These are phyloP conservation scores for Rugosomyces carneus DNA, from an alignment of 1,284 basidiomycete genomes.

Conservation along the genomic window DNA sequence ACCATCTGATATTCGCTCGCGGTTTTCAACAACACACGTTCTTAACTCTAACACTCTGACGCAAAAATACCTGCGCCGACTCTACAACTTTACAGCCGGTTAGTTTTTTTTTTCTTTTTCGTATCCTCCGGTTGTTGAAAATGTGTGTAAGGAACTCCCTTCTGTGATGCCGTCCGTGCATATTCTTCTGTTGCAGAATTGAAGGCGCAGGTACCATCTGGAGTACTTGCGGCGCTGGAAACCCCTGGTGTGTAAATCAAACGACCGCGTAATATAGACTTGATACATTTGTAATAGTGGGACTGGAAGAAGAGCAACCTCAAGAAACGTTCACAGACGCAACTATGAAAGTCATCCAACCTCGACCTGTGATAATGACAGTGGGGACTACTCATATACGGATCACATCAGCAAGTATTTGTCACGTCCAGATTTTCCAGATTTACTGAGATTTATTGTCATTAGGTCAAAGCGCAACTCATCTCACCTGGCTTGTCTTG, in stretches of 20 bases:
- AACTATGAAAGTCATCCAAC: conserved; percentile 55
- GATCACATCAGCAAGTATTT: conserved; percentile 5
- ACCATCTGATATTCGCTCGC: conserved; percentile 58
- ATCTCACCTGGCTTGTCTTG: conserved; percentile 60
- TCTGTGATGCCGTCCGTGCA: conserved; percentile 49
- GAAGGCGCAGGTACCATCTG: conserved; percentile 44
- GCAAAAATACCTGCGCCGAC: conserved; percentile 66
- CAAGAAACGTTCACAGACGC: conserved; percentile 48
- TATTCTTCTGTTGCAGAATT: conserved; percentile 59
- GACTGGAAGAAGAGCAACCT: conserved; percentile 50
- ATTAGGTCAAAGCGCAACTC: conserved; percentile 58
- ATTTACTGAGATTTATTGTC: conserved; percentile 47
- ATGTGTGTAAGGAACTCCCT: conserved; percentile 43
- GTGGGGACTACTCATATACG: conserved; percentile 41
- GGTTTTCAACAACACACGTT: conserved; percentile 58
- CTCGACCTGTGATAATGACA: conserved; percentile 21
- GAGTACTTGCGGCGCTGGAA: conserved; percentile 41
- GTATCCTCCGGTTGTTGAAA: conserved; percentile 2
- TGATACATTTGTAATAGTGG: conserved; percentile 30
- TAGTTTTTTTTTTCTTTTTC: conserved; percentile 17
- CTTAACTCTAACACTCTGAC: conserved; percentile 78
- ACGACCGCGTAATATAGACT: not conserved
- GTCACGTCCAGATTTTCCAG: too few relatives aligned
- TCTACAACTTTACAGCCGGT: conserved; percentile 75
- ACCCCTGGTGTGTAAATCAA: conserved; percentile 42